Base-by-base conservation (phyloP, 1,139 yeast genomes). In the Protomyces lactucae-debilis region DNA sequence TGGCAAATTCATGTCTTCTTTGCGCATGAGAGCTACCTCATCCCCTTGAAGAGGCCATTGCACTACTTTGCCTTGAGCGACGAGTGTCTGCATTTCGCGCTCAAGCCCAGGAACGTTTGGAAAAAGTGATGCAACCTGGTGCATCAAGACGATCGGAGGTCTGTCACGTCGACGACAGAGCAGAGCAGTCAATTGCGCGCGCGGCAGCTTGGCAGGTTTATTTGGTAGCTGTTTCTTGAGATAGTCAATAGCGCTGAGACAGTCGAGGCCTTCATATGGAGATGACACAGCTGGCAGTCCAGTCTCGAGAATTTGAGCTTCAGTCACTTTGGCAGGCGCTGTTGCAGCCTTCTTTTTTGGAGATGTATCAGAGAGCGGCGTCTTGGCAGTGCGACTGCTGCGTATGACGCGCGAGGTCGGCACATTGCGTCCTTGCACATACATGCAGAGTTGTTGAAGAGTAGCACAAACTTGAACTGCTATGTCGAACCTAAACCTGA, bases 21-120 rank as follows among this genome's bases (percentile, higher is more conserved):
- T 28, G 8, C 52, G 63, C 45, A 59, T 40, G 35, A 52, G 54
- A 14, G 63, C 63, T 14, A 39, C 55, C 18, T 59, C 57, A 36
- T 55, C 63, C 21, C 39, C 46, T 43, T 52, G 63, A 36, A 59
- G 45, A 3, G 52, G 52, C 45, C 40, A 43, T n/a, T 52, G 53
- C 3, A 59, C 23, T 32, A 59, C 18, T 10, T 51, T 35, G 21
- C 57, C 63, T 14, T 52, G 52, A 8, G 28, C 36, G 25, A 59
- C 57, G 45, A 59, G 36, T 18, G 18, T 16, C 32, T 59, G 52
- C 23, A 48, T 52, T 14, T 59, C 63, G 52, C 46, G 43, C 16
- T 59, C 63, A 10, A 59, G 63, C 5, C 23, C 45, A 5, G 63
- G 55, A 57, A 59, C 35, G 53, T 59, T 59, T 28, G 63, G 63